Evolutionary conservation across 805 yeast genomes (phyloP).

Genomic region (Starmera dryadoides): DNA sequence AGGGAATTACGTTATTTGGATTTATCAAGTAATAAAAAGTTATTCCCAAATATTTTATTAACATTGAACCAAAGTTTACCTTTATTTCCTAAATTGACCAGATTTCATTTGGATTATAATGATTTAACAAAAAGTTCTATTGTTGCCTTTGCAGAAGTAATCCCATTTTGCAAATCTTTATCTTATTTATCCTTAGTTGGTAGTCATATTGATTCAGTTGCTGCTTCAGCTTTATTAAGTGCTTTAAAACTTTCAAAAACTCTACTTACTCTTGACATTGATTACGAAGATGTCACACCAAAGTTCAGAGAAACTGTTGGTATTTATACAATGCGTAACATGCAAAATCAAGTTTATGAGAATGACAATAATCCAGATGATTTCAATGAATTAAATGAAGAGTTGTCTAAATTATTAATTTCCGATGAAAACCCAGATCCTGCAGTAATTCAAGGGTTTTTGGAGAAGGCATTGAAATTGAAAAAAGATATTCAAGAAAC

Average conservation of each 20-base stretch:
- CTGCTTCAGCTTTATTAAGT: conserved; percentile 58
- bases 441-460: conserved; percentile 22
- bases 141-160: conserved; percentile 57
- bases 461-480: conserved; percentile 29
- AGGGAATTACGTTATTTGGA: conserved; percentile 67
- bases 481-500: conserved; percentile 37
- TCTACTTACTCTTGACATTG: conserved; percentile 62
- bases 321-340: conserved; percentile 72
- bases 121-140: conserved; percentile 48
- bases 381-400: conserved; percentile 52
- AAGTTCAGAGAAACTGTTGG: conserved; percentile 61
- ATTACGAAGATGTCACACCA: conserved; percentile 48
- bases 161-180: conserved; percentile 63
- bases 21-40: conserved; percentile 62
- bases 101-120: conserved; percentile 70
- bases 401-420: conserved; percentile 33
- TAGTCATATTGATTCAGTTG: conserved; percentile 50
- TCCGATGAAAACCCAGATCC: conserved; percentile 21
- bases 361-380: conserved; percentile 25
- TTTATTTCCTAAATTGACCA: conserved; percentile 49
- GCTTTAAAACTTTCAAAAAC: conserved; percentile 58
- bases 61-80: conserved; percentile 61
- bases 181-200: conserved; percentile 66
- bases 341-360: conserved; percentile 46
- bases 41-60: conserved; percentile 54